Base-by-base conservation (phyloP, 1,284 basidiomycete genomes). In the Schizophyllum commune region DNA sequence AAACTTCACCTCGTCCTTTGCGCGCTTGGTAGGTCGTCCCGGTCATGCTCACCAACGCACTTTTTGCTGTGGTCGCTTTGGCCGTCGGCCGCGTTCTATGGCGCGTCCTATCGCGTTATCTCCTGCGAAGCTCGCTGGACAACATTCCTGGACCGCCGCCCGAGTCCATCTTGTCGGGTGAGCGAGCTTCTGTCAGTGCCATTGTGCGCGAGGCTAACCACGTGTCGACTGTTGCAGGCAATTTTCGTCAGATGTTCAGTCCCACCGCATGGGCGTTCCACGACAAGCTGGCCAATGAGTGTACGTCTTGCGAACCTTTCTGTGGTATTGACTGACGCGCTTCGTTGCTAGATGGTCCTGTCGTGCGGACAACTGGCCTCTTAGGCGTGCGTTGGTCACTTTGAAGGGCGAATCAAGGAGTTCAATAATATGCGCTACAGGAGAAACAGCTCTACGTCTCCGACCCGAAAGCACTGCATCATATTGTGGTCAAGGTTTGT, bases 381-480 rank as follows among this genome's bases (percentile, higher is more conserved):
- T 67, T 75, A 2, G 75, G 76, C 13, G 76, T 77, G 64, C 57
- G 70, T 61, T 47, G 55, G 20, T 59, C 39, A 27, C 17, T 11
- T 19, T 21, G 52, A 17, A 8, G 34, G 8, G 33, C 5, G 27
- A 9, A 5, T 20, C 56, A 19, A 58, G n/a, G n/a, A n/a, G n/a
- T n/a, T n/a, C 39, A 52, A n/a, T 19, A 27, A 15, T 21, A 55
- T 13, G 34, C 6, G 13, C 6, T 34, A 17, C 53, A 79, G 79
- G 67, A 68, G 19, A 68, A 75, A 19, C 71, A 77, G 11, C 60
- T 77, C 0, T 73, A 72, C 34, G 68, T 75, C 3, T 71, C 69
- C 17, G 77, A 79, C 61, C 73, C 77, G 0, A 71, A 70, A 56
- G 75, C 76, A 0, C 60, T 79, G 33, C 70, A 79, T 56, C 70